Evolutionary conservation across 2,329 filamentous ascomycete genomes (phyloP), one percentile per base, ranked within the genome.

Genomic region (Aspergillus brasiliensis): DNA sequence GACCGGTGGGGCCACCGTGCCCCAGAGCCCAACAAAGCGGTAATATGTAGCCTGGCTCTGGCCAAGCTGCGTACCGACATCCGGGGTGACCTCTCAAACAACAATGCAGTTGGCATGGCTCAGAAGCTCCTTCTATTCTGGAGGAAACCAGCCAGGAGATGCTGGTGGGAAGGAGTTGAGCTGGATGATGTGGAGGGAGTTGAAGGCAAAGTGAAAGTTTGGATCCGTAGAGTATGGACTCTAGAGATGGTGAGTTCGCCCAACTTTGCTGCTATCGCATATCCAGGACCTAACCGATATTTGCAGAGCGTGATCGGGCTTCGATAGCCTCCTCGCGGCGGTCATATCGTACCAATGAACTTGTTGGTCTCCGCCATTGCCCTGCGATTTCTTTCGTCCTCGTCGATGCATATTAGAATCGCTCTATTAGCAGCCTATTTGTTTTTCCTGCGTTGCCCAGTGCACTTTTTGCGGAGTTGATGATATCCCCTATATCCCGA

Each of bases 81-180:
- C 70, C 88, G 82, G 63, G 85, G 92, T 57, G 91, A 93, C 68
- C 82, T 91, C 54, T 88, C 84, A 67, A 92, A 88, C 70, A 86
- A 81, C 69, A 88, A 86, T 73, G 90, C 92, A 0, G 92, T 98
- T 17, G 94, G 94, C 55, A 99, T 99, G 95, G 95, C 95, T 11
- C 95, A 99, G 77, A 99, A 99, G 80, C 85, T 99, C 49, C 84
- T 99, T 13, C 84, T 99, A 3, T 99, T 99, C 82, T 99, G 95
- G 95, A 87, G 95, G 66, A 99, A 99, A 79, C 95, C 95, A 15
- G 95, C 95, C 13, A 84, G 95, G 62, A 86, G 95, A 75, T 99
- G 95, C 82, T 99, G 95, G 95, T 99, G 95, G 95, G 95, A 99
- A 76, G 95, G 95, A 23, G 90, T 99, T 38, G 93, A 98, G 75